phyloP scores from a whole-genome alignment of 208 protist genomes.

The Acanthamoeba rhysodes region DNA sequence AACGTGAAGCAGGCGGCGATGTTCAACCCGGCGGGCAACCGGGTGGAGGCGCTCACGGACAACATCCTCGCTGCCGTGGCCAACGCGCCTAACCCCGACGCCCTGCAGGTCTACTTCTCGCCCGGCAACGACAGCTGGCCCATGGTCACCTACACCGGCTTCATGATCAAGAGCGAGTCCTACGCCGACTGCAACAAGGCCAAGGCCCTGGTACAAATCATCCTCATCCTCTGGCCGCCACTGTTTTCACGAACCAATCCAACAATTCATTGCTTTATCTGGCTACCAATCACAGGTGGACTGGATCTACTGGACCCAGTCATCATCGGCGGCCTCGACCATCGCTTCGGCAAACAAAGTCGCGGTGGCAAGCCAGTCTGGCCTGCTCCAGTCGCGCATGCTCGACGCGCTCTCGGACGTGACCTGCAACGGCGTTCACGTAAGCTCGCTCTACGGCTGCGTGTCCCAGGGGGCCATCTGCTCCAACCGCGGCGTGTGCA shows the following conservation, averaged over 20 bases:
- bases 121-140: conserved; percentile 56
- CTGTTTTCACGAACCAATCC: too few species aligned
- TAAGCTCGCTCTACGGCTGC: conserved; percentile 43
- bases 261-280: too few species aligned
- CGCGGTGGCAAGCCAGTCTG: background rate
- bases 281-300: background rate
- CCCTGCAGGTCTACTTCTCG: conserved; percentile 25
- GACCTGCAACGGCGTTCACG: conserved; percentile 4
- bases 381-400: background rate
- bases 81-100: background rate
- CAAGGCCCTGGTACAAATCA: background rate
- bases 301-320: conserved; percentile 67
- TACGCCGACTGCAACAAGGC: conserved; percentile 38
- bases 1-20: conserved; percentile 36
- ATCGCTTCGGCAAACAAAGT: conserved; percentile 44
- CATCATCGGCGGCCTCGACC: background rate
- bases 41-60: conserved; percentile 2
- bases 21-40: conserved; percentile 7
- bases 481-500: conserved; percentile 3
- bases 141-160: conserved; percentile 50
- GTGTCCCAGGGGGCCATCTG: background rate
- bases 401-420: background rate
- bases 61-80: conserved; percentile 3
- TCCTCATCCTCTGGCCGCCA: background rate
- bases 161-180: background rate